Base-by-base conservation (phyloP, 2,329 filamentous ascomycete genomes). In the Paraphoma chrysanthemicola region DNA sequence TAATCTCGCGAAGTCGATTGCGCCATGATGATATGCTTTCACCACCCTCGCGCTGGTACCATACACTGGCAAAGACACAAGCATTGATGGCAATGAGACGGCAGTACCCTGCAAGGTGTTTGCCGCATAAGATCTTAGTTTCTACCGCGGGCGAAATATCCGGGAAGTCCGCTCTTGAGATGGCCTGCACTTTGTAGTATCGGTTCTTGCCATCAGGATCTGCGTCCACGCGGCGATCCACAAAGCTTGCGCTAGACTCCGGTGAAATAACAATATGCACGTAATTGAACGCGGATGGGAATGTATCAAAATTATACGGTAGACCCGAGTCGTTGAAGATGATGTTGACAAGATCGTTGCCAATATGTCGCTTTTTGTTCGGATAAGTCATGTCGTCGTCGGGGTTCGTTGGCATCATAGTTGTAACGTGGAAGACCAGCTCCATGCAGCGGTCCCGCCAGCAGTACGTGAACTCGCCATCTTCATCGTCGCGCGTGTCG, bases 331-430 rank as follows among this genome's bases (percentile, higher is more conserved):
- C 92, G 75, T 99, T 99, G 83, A 96, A 99, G 55, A 99, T 90
- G 66, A 99, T 96, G 73, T 97, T 98, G 72, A 99, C 95, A 75
- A 92, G 96, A 76, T 98, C 95, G 72, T 99, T 99, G 55, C 95
- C 95, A 58, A 98, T 95, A 71, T 98, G 96, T 2, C 88, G 85
- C 78, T 99, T 99, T 81, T 99, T 99, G 74, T 87, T 85, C 59
- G 89, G 88, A 70, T 77, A 73, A 23, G 90, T 92, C 59, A 87
- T 84, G 67, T 97, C 93, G 30, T 86, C 84, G 51, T 92, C 87
- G 12, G 89, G 80, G 71, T 96, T 86, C 9, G 92, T 97, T 1
- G 95, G 95, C 95, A 99, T 99, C 83, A 98, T 93, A 4, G 94
- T 99, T 5, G 91, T 92, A 52, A 98, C 89, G 73, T 98, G 95